Conservation (phyloP, 805 yeast species). For the Pichia exigua region DNA sequence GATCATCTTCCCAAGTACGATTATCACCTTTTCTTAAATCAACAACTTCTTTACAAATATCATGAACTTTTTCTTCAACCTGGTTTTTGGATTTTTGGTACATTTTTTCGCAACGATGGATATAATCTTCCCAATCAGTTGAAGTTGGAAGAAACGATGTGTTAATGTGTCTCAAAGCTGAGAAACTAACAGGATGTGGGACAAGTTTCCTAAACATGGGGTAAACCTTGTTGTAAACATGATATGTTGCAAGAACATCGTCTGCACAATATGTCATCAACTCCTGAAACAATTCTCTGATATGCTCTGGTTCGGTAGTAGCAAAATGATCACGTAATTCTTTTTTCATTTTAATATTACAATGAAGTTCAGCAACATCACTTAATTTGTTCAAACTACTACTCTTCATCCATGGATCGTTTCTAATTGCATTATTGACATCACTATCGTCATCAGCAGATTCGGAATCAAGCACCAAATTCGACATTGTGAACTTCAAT, state of each 20-base stretch:
- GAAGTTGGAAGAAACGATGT: constrained; percentile 75
- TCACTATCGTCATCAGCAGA: constrained; percentile 17
- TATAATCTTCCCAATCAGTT: constrained; percentile 61
- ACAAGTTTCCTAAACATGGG: constrained; percentile 61
- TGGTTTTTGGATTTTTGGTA: constrained; percentile 51
- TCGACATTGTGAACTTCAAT: constrained; percentile 21
- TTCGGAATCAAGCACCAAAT: constrained; percentile 27
- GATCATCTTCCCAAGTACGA: constrained; percentile 47
- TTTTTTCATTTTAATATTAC: constrained; percentile 62
- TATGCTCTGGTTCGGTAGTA: constrained; percentile 42
- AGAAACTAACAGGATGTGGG: constrained; percentile 93
- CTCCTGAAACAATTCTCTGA: constrained; percentile 48
- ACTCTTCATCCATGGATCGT: constrained; percentile 79
- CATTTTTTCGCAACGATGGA: constrained; percentile 57
- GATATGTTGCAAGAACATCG: constrained; percentile 73
- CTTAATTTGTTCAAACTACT: constrained; percentile 75
- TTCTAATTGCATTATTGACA: constrained; percentile 24
- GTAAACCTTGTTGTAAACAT: constrained; percentile 57
- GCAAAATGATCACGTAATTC: constrained; percentile 57
- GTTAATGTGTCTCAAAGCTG: constrained; percentile 71
- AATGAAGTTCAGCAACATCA: constrained; percentile 73
- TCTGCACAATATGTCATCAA: constrained; percentile 76
- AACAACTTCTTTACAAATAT: constrained; percentile 55
- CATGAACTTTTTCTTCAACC: constrained; percentile 51
- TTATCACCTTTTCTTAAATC: constrained; percentile 28